Conservation (phyloP, 2,329 filamentous ascomycete genomes). For the Venturia nashicola region DNA sequence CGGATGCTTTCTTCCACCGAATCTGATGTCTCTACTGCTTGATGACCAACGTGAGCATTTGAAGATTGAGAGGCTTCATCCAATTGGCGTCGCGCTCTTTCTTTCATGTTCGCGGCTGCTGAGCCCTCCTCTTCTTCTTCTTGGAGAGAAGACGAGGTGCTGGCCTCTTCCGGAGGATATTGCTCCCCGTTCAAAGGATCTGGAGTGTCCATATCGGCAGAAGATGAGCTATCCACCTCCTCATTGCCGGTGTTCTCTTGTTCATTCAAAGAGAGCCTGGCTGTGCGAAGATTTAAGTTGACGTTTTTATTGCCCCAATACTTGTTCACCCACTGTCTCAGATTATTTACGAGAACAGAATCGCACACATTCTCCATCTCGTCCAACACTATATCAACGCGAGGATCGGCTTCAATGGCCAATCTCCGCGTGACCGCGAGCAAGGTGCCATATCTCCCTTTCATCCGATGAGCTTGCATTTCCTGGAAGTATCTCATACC, state of each 20-base stretch:
- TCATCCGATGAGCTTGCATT: slow-evolving; percentile 27
- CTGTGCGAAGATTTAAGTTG: not conserved
- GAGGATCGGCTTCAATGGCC: slow-evolving; percentile 18
- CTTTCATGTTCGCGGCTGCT: not conserved
- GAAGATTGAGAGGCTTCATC: not conserved
- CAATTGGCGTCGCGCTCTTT: not conserved
- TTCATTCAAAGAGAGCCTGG: not conserved
- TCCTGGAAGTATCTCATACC: slow-evolving; percentile 38
- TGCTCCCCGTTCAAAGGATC: not conserved
- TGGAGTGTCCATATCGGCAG: not conserved
- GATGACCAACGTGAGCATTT: not conserved
- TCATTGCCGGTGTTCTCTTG: not conserved
- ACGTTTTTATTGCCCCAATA: not conserved
- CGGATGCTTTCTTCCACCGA: not conserved
- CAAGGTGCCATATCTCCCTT: slow-evolving; percentile 21
- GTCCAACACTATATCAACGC: slow-evolving; percentile 19
- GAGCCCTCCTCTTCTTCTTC: not conserved
- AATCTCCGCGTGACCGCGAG: slow-evolving; percentile 18
- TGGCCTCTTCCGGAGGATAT: not conserved
- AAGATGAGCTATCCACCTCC: not conserved
- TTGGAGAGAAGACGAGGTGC: not conserved
- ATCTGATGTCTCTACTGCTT: not conserved
- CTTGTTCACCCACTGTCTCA: slow-evolving; percentile 1
- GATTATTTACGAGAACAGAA: slow-evolving; percentile 5
- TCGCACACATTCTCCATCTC: slow-evolving; percentile 17